phyloP scores from a whole-genome alignment of 2,329 filamentous ascomycete genomes.

The Paracoccidioides brasiliensis region DNA sequence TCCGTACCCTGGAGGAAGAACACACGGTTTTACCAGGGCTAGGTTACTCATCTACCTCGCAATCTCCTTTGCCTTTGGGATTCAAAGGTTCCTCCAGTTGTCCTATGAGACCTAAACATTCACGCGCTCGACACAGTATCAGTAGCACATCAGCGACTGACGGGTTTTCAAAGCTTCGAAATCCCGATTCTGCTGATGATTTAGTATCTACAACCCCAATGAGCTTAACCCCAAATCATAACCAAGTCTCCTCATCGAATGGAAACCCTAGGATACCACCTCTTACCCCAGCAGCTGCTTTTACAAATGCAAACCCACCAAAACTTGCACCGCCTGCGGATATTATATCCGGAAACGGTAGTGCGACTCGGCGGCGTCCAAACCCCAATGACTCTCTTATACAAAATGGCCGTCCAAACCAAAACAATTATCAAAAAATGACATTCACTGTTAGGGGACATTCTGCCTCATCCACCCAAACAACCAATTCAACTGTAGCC shows the following conservation, averaged over 20 bases:
- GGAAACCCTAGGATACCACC: constrained; percentile 10
- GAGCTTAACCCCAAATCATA: neutral
- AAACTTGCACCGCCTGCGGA: constrained; percentile 34
- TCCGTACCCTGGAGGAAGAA: constrained; percentile 56
- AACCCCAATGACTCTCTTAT: constrained; percentile 20
- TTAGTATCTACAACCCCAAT: neutral
- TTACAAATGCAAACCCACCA: constrained; percentile 15
- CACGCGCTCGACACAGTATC: constrained; percentile 3
- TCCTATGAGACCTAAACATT: neutral
- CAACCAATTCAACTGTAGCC: constrained; percentile 13
- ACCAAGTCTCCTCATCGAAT: constrained; percentile 7
- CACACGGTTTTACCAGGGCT: constrained; percentile 27
- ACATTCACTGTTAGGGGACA: neutral
- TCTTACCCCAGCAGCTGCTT: constrained; percentile 9
- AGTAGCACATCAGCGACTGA: neutral
- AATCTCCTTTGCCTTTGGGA: neutral
- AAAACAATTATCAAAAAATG: constrained; percentile 15
- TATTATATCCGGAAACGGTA: constrained; percentile 24
- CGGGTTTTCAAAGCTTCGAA: constrained; percentile 2
- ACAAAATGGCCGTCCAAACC: neutral
- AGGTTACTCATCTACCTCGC: neutral
- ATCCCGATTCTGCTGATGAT: neutral
- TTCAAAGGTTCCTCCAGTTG: neutral
- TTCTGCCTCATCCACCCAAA: constrained; percentile 9
- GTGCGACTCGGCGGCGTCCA: constrained; percentile 23